phyloP scores from a whole-genome alignment of 345 rosid species.

The Gossypium raimondii region DNA sequence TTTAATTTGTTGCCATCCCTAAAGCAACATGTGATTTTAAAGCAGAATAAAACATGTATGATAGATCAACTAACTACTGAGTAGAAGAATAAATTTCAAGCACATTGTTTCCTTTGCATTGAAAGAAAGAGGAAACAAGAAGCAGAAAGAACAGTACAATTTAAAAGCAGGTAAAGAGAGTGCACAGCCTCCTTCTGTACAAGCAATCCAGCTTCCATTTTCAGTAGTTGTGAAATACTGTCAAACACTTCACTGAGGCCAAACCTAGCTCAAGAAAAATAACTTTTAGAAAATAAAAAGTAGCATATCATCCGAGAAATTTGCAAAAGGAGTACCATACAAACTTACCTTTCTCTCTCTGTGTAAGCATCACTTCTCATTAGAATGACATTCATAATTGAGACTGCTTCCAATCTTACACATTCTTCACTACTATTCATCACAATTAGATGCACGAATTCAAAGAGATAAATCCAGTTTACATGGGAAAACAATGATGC shows the following conservation, averaged over 20 bases:
- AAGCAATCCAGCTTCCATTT: constrained; percentile 46
- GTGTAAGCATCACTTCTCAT: constrained; percentile 51
- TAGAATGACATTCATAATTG: constrained; percentile 71
- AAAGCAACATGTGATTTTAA: neutral
- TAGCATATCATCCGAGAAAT: constrained; percentile 10
- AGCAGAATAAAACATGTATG: neutral
- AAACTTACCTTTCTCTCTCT: constrained; percentile 66
- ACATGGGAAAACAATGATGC: constrained; percentile 33
- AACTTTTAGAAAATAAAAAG: constrained; percentile 13
- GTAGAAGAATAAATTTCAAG: neutral
- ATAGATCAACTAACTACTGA: neutral
- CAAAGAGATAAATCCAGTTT: constrained; percentile 58
- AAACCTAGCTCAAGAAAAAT: constrained; percentile 40
- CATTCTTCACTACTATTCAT: constrained; percentile 43
- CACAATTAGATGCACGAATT: constrained; percentile 44
- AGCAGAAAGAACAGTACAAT: constrained; percentile 42
- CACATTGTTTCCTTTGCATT: neutral
- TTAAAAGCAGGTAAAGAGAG: constrained; percentile 58
- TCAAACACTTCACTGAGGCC: constrained; percentile 40
- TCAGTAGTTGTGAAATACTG: constrained; percentile 50
- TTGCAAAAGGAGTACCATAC: neutral
- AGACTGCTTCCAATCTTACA: constrained; percentile 62
- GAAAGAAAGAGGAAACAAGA: neutral
- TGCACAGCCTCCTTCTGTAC: constrained; percentile 67
- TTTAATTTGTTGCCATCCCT: neutral